A percentile compares a stretch with the other conserved stretches of the same genome.
Conservation (phyloP, 1,139 yeast species). For the Saccharomyces hybrid region DNA sequence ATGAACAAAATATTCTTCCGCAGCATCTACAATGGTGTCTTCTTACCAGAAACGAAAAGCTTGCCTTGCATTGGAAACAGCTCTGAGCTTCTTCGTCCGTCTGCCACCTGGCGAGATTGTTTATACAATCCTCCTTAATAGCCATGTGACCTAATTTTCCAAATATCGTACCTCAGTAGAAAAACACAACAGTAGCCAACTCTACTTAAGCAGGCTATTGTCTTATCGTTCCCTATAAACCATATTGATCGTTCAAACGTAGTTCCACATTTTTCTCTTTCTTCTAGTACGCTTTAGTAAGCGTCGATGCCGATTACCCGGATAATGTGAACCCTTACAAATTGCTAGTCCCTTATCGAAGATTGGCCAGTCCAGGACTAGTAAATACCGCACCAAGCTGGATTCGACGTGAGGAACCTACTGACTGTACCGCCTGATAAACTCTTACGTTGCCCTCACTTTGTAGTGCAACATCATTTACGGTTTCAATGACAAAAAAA, state of each 20-base stretch:
- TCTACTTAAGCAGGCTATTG: background rate
- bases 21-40: slow-evolving; percentile 77
- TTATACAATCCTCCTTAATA: slow-evolving; percentile 6
- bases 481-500: background rate
- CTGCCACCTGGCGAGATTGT: slow-evolving; percentile 60
- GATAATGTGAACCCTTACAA: background rate
- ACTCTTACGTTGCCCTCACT: background rate
- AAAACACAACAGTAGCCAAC: background rate
- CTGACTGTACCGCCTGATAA: background rate
- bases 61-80: slow-evolving; percentile 57
- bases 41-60: slow-evolving; percentile 61
- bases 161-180: background rate
- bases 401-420: background rate
- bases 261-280: background rate
- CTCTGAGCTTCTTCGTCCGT: slow-evolving; percentile 51
- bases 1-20: slow-evolving; percentile 30
- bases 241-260: background rate
- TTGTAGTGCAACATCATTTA: background rate
- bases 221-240: background rate
- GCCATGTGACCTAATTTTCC: background rate
- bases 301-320: background rate
- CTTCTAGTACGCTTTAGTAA: background rate
- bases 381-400: background rate
- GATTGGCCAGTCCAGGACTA: background rate
- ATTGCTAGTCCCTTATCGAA: background rate